Evolutionary conservation across 1,284 basidiomycete species (phyloP), one percentile per base, ranked within the genome.

Genomic region (Puccinia polysora): DNA sequence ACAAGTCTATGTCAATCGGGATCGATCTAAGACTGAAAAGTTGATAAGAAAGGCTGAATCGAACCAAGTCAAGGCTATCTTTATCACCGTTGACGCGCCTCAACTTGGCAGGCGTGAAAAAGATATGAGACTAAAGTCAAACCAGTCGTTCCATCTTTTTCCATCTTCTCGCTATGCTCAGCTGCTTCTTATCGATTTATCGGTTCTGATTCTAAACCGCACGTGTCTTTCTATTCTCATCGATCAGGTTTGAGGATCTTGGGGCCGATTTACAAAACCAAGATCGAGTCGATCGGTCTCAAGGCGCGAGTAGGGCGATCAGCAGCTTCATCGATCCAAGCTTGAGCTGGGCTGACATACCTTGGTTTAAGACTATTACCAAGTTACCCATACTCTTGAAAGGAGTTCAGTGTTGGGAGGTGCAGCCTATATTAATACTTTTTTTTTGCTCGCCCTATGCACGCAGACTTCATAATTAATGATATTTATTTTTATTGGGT

Each of bases 271-370:
- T 63, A 12, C 69, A 71, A 52, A 30, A 62, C 14, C 18, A 62
- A 30, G 69, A 56, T 23, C 23, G 32, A 12, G 84, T 92, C 25
- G 88, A 94, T 78, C 85, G 90, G 53, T 88, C 89, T 47, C 90
- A 95, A 79, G 93, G 93, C 58, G 94, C 91, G 3, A 93, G 94
- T 1, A 84, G 92, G 73, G 93, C 94, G n/a, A 97, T 97, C 77
- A 80, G 93, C 85, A 89, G 89, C 3, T 97, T 97, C 82, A 97
- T 97, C 76, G 94, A 97, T 80, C 90, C 94, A 0, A 85, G 86
- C 5, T 82, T 97, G 69, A 85, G 85, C 74, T 97, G 94, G 94
- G 84, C 85, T 45, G 93, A 97, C 78, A 81, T 97, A 40, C 81
- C 85, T 5, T 95, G 91, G 86, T 91, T 97, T 81, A 87, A 88